phyloP scores from a whole-genome alignment of 257 asterid genomes.

The Solanum medicagineum region DNA sequence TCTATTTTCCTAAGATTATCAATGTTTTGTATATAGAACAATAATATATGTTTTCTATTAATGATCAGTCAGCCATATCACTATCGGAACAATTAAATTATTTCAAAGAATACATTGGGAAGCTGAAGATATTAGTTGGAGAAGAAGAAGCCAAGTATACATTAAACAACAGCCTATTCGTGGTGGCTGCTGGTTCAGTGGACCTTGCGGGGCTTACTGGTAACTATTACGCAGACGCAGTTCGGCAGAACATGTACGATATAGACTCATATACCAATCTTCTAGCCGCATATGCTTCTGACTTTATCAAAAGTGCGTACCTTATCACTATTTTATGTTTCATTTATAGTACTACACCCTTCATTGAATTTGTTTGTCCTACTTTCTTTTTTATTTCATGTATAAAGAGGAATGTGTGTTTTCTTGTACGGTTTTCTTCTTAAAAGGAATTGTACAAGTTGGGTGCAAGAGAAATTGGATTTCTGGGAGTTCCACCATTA shows the following conservation, averaged over 20 bases:
- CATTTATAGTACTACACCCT: too few species aligned
- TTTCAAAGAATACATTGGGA: constrained; percentile 10
- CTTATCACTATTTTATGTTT: too few species aligned
- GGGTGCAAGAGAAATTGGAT: constrained; percentile 26
- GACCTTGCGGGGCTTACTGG: not conserved
- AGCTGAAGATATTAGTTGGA: constrained; percentile 12
- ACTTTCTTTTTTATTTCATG: too few species aligned
- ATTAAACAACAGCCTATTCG: constrained; percentile 6
- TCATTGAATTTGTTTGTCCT: not conserved
- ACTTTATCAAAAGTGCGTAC: constrained; percentile 2
- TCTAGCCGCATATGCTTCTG: not conserved
- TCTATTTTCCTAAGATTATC: too few species aligned
- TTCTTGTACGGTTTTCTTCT: too few species aligned
- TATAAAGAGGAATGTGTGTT: too few species aligned
- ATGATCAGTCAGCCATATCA: constrained; percentile 5
- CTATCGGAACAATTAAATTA: constrained; percentile 6
- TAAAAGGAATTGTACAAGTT: constrained; percentile 12
- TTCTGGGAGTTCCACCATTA: constrained; percentile 23
- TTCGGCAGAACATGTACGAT: not conserved
- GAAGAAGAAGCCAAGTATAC: constrained; percentile 6
- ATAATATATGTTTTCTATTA: not conserved
- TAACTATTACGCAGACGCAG: not conserved
- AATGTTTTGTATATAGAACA: too few species aligned
- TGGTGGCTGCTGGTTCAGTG: constrained; percentile 14
- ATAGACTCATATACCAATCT: constrained; percentile 4